Conservation (phyloP, 2,329 filamentous ascomycete genomes). For the Niveomyces coronatus region DNA sequence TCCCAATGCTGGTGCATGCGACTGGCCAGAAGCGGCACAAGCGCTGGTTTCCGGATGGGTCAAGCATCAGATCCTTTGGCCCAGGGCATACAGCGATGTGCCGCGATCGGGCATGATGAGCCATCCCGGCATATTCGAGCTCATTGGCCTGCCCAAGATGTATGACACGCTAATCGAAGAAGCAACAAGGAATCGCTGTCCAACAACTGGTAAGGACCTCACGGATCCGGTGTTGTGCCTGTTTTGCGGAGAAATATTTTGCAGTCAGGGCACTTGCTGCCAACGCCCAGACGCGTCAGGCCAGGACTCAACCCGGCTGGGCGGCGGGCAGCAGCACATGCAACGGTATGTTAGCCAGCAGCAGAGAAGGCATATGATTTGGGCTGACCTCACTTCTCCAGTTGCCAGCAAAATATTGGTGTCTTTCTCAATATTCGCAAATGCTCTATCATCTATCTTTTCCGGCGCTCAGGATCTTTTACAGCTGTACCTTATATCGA, state of each 20-base stretch:
- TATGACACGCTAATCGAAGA: constrained; percentile 91
- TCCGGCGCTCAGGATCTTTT: constrained; percentile 73
- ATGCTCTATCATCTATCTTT: constrained; percentile 82
- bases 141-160: constrained; percentile 83
- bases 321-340: constrained; percentile 87
- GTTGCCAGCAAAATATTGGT: constrained; percentile 83
- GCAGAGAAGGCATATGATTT: too few relatives aligned
- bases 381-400: constrained; percentile 28
- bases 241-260: constrained; percentile 95
- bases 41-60: constrained; percentile 61
- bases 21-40: constrained; percentile 38
- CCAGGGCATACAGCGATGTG: constrained; percentile 19
- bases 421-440: constrained; percentile 95
- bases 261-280: constrained; percentile 88
- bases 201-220: constrained; percentile 82
- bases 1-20: constrained; percentile 30
- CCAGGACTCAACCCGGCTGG: constrained; percentile 43
- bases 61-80: constrained; percentile 44
- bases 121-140: constrained; percentile 87
- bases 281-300: constrained; percentile 48
- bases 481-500: constrained; percentile 88
- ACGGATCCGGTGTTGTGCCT: constrained; percentile 86
- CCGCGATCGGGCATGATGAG: constrained; percentile 42
- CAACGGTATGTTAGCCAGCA: constrained; percentile 50
- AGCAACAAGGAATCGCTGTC: constrained; percentile 72